Evolutionary conservation across 73 alveolate species (phyloP).

Genomic region (Blepharisma japonicum): DNA sequence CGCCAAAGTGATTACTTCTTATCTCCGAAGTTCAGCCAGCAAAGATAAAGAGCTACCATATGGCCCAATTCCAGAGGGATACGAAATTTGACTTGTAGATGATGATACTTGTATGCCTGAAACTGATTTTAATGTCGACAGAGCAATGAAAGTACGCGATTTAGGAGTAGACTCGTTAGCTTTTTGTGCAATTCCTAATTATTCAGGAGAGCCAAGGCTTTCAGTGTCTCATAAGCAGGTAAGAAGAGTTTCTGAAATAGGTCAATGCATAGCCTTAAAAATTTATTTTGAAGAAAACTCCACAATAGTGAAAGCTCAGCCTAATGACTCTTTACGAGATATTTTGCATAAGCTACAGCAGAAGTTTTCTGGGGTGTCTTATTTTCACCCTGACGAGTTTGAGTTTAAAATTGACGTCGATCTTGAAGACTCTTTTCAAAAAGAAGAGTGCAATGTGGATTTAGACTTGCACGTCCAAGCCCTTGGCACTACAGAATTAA

Average conservation of each 20-base stretch:
- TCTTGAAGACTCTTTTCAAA: not conserved
- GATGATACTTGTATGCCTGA: slow-evolving; percentile 10
- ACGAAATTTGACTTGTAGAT: slow-evolving; percentile 11
- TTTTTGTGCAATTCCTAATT: not conserved
- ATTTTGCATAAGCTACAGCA: not conserved
- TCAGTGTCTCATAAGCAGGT: too few relatives aligned
- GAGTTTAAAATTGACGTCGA: not conserved
- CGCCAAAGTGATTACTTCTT: not conserved
- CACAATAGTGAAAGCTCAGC: not conserved
- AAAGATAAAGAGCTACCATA: not conserved
- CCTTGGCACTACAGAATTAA: not conserved
- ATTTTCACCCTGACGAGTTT: not conserved
- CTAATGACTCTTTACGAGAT: not conserved
- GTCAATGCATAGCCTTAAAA: not conserved
- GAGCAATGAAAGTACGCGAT: not conserved
- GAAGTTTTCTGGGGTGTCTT: not conserved
- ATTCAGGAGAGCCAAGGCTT: not conserved
- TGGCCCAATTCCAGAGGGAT: slow-evolving; percentile 1
- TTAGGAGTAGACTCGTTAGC: not conserved
- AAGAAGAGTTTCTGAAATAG: not conserved
- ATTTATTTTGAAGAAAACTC: not conserved
- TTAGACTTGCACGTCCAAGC: not conserved
- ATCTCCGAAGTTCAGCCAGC: not conserved
- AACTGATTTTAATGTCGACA: slow-evolving; percentile 19
- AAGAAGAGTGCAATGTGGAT: slow-evolving; percentile 16